These are phyloP conservation scores for Arthrobotrys sphaeroides DNA, from an alignment of 2,329 filamentous ascomycete species.

Conservation along the genomic window DNA sequence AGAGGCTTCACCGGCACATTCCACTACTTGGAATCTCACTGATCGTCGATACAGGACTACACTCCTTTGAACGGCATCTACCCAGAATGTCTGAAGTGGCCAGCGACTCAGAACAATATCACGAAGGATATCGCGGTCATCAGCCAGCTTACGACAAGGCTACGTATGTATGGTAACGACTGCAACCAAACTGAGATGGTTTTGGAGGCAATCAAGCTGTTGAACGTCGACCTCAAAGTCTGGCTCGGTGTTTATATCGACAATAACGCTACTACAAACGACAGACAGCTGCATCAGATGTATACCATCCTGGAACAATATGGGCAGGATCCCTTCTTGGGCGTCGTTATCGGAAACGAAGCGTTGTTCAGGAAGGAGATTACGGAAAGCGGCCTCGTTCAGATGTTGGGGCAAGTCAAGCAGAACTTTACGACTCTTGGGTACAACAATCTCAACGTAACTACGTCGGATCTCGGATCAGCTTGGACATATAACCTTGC, in stretches of 20 bases:
- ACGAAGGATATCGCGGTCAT: constrained; percentile 90
- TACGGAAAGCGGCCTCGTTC: constrained; percentile 71
- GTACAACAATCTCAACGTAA: constrained; percentile 76
- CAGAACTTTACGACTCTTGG: constrained; percentile 74
- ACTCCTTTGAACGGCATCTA: constrained; percentile 92
- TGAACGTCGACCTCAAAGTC: constrained; percentile 82
- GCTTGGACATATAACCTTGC: constrained; percentile 81
- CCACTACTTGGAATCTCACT: neutral
- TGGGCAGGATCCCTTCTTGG: constrained; percentile 79
- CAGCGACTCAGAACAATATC: constrained; percentile 91
- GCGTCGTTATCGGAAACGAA: constrained; percentile 77
- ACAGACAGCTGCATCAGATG: constrained; percentile 82
- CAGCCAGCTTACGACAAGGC: constrained; percentile 84
- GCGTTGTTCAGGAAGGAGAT: constrained; percentile 75
- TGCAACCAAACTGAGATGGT: constrained; percentile 98
- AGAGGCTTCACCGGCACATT: neutral
- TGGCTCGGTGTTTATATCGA: constrained; percentile 97
- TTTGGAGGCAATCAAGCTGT: constrained; percentile 78
- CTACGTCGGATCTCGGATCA: constrained; percentile 87
- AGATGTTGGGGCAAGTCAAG: constrained; percentile 74
- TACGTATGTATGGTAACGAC: constrained; percentile 92
- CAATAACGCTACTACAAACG: constrained; percentile 81
- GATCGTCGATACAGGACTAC: constrained; percentile 70
- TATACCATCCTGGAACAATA: constrained; percentile 77
- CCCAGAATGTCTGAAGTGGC: constrained; percentile 78